A percentile compares a stretch with the other conserved stretches of the same genome.
Conservation (phyloP, 805 yeast species). For the Saccharomycopsis fibuligera region DNA sequence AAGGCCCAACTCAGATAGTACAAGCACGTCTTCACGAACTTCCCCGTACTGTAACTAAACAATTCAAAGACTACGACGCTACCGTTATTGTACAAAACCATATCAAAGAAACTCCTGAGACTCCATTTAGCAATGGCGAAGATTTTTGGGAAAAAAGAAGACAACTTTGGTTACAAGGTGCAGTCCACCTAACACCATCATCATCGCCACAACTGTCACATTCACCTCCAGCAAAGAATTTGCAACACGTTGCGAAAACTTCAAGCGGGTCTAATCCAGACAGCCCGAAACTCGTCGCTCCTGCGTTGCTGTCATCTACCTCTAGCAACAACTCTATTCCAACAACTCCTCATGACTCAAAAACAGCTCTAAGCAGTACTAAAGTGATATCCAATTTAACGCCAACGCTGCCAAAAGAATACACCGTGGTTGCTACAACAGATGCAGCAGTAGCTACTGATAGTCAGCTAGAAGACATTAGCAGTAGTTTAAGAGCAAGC, state of each 20-base stretch:
- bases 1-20: not conserved
- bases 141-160: slow-evolving; percentile 67
- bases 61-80: slow-evolving; percentile 1
- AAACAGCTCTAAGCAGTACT: not conserved
- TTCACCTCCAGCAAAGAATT: too few relatives aligned
- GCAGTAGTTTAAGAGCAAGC: too few relatives aligned
- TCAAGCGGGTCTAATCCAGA: slow-evolving; percentile 3
- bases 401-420: too few relatives aligned
- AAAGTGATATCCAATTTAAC: not conserved
- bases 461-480: too few relatives aligned
- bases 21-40: not conserved
- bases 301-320: not conserved
- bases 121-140: slow-evolving; percentile 46
- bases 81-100: not conserved
- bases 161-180: slow-evolving; percentile 54
- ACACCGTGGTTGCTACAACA: not conserved
- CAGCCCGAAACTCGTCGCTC: not conserved
- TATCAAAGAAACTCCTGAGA: slow-evolving; percentile 23
- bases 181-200: too few relatives aligned
- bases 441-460: slow-evolving; percentile 13
- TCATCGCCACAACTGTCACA: too few relatives aligned
- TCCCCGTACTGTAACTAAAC: not conserved
- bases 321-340: slow-evolving; percentile 2
- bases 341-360: slow-evolving; percentile 3
- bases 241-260: too few relatives aligned